These are phyloP conservation scores for Aureococcus anophagefferens DNA, from an alignment of 108 stramenopile genomes.

Conservation along the genomic window DNA sequence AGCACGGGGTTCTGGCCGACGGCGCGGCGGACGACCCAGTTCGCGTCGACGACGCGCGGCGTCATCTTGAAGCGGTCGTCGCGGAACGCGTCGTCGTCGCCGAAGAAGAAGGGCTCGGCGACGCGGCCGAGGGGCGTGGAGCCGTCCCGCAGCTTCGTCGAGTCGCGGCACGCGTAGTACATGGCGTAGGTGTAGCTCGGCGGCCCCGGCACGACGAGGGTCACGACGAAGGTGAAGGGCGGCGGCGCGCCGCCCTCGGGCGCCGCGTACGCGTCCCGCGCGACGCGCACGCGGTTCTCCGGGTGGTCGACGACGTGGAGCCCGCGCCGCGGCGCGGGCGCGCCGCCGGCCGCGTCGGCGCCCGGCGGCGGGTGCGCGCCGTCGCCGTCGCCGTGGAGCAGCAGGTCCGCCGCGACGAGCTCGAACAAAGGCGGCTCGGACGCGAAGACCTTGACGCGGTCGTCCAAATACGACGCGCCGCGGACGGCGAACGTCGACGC, in stretches of 20 bases:
- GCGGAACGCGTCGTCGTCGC: slow-evolving; percentile 43
- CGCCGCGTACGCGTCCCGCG: slow-evolving; percentile 5
- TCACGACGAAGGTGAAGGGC: slow-evolving; percentile 39
- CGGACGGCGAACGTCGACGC: slow-evolving; percentile 23
- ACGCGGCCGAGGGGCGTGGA: slow-evolving; percentile 33
- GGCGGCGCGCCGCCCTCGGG: too few species aligned
- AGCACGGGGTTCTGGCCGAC: slow-evolving; percentile 83
- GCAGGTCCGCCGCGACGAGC: slow-evolving; percentile 26
- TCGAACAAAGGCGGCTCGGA: slow-evolving; percentile 14
- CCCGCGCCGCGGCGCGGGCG: not conserved
- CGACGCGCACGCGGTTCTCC: slow-evolving; percentile 25
- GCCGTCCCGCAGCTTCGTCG: not conserved
- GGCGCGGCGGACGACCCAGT: slow-evolving; percentile 77
- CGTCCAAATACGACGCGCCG: slow-evolving; percentile 17
- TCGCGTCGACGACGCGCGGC: slow-evolving; percentile 80
- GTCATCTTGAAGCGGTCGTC: slow-evolving; percentile 81
- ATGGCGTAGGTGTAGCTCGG: slow-evolving; percentile 27
- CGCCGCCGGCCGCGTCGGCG: not conserved
- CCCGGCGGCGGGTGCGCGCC: not conserved
- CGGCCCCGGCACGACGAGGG: slow-evolving; percentile 37
- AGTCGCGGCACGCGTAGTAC: slow-evolving; percentile 27
- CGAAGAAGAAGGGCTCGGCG: slow-evolving; percentile 30
- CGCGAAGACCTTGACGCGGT: slow-evolving; percentile 19
- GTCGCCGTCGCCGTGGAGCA: not conserved
- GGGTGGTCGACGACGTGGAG: slow-evolving; percentile 21